phyloP scores from a whole-genome alignment of 164 flowering plant genomes.

The Magnolia kwangsiensis region DNA sequence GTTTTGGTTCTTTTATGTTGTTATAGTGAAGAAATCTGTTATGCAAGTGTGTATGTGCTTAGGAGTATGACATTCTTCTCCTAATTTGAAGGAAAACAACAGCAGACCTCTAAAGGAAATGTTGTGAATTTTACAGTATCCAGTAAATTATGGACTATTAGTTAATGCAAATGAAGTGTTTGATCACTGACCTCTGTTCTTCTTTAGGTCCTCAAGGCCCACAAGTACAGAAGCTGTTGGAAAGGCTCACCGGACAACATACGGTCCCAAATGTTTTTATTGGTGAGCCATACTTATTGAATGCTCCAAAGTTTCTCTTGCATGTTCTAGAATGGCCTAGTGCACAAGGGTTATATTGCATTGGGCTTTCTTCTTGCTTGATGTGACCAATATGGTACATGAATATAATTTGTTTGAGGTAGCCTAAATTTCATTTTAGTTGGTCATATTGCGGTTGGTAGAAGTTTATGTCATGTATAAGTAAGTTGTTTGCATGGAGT shows the following conservation, averaged over 20 bases:
- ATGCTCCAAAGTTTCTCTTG: neutral
- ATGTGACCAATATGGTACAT: neutral
- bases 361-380: neutral
- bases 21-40: neutral
- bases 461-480: neutral
- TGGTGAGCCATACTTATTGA: constrained; percentile 41
- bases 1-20: neutral
- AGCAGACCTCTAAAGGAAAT: neutral
- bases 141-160: neutral
- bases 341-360: neutral
- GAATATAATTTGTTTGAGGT: neutral
- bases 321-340: neutral
- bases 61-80: neutral
- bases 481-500: neutral
- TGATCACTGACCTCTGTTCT: constrained; percentile 2
- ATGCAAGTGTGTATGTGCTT: neutral
- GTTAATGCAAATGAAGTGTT: neutral
- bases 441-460: neutral
- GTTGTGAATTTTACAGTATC: neutral
- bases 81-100: neutral
- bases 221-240: constrained; percentile 81
- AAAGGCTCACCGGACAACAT: constrained; percentile 90
- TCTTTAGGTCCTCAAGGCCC: constrained; percentile 87
- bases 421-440: too few species aligned
- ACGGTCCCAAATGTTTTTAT: constrained; percentile 96